A percentile compares a stretch with the other conserved stretches of the same genome.
phyloP scores from a whole-genome alignment of 257 asterid genomes.

The Leptodermis oblonga region DNA sequence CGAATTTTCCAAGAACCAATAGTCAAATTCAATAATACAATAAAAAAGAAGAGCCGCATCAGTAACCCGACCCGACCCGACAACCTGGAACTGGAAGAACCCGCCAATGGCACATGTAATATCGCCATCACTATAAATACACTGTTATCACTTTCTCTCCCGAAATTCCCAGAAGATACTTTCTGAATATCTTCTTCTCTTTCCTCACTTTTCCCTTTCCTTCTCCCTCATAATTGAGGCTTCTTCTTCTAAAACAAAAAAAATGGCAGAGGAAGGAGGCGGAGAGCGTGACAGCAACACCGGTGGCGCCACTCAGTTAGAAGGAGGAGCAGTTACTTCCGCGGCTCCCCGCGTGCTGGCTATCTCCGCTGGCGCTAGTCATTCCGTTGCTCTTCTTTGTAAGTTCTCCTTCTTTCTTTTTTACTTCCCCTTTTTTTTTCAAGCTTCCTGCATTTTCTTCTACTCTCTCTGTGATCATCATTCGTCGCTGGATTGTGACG shows the following conservation, averaged over 20 bases:
- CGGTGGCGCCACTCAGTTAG: conserved; percentile 27
- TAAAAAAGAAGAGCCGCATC: no score
- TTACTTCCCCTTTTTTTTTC: neutral
- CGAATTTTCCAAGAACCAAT: no score
- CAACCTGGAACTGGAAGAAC: conserved; percentile 1
- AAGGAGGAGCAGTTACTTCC: conserved; percentile 33
- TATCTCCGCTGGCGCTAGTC: conserved; percentile 97
- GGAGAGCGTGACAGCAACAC: neutral
- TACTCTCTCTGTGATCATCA: neutral
- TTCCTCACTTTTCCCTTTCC: neutral
- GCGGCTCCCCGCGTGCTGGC: conserved; percentile 59
- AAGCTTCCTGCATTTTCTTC: neutral
- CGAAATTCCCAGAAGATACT: conserved; percentile 9
- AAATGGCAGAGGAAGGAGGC: conserved; percentile 49
- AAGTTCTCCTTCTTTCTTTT: conserved; percentile 27
- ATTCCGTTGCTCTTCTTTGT: conserved; percentile 92
- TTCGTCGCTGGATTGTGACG: neutral
- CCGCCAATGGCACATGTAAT: conserved; percentile 1
- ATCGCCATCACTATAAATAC: neutral
- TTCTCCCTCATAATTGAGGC: neutral
- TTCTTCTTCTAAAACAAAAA: neutral
- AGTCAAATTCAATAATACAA: no score
- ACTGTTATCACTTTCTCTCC: neutral
- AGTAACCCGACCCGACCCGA: neutral
- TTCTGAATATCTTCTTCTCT: neutral